A percentile compares a stretch with the other conserved stretches of the same genome.
Evolutionary conservation across 495 filamentous ascomycete genomes (phyloP).

Genomic region (Xylaria telfairii): DNA sequence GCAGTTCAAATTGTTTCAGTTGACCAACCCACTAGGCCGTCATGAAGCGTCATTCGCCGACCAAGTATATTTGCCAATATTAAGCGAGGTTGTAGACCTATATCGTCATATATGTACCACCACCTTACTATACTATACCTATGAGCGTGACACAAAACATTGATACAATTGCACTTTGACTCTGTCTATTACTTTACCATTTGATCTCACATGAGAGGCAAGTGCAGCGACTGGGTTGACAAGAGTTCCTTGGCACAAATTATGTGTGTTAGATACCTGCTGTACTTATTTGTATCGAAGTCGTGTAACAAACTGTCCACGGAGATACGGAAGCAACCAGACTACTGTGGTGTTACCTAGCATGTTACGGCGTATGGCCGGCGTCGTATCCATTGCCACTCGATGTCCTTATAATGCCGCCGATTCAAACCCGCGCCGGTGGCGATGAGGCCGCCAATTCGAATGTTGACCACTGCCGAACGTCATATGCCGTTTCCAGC

Average conservation of each 20-base stretch:
- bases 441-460: conserved; percentile 17
- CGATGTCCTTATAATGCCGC: background rate
- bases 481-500: background rate
- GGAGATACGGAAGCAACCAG: background rate
- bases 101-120: background rate
- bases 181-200: background rate
- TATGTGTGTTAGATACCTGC: background rate
- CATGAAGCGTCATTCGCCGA: background rate
- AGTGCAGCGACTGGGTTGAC: background rate
- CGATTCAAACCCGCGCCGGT: background rate
- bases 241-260: background rate
- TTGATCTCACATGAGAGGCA: background rate
- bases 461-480: conserved; percentile 12
- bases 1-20: conserved; percentile 14
- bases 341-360: background rate
- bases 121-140: background rate
- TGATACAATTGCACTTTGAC: background rate
- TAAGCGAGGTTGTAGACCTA: conserved; percentile 17
- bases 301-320: background rate
- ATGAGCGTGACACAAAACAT: background rate
- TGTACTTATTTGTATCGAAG: background rate
- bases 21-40: background rate
- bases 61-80: background rate
- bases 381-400: background rate
- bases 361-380: background rate